Conservation (phyloP, 331 rosid genomes). For the Saraca asoca region DNA sequence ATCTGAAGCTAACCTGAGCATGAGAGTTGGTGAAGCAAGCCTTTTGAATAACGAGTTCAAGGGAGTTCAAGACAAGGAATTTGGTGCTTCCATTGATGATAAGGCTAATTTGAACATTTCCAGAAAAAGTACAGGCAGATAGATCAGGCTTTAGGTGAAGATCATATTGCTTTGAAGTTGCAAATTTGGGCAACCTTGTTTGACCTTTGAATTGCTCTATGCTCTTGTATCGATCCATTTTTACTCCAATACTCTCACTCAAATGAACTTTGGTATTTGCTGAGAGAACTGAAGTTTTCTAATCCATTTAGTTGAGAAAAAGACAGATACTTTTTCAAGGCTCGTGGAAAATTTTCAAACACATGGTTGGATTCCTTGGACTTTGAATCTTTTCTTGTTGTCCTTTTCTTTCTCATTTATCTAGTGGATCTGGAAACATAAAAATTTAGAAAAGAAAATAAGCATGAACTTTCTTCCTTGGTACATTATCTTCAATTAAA, state of each 20-base stretch:
- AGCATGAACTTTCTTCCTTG: too few species aligned
- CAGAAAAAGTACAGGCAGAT: constrained; percentile 51
- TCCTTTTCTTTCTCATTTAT: too few species aligned
- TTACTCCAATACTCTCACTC: constrained; percentile 1
- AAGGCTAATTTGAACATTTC: constrained; percentile 44
- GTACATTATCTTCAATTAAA: too few species aligned
- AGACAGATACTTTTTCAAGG: too few species aligned
- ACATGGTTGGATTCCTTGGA: too few species aligned
- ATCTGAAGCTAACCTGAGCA: constrained; percentile 37
- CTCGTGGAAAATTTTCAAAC: too few species aligned
- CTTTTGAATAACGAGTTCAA: constrained; percentile 50
- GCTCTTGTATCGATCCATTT: constrained; percentile 46
- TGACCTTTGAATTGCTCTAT: constrained; percentile 59
- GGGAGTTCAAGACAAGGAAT: constrained; percentile 55
- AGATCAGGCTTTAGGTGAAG: constrained; percentile 62
- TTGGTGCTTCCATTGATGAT: constrained; percentile 42
- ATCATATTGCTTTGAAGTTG: constrained; percentile 52
- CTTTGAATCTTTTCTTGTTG: too few species aligned
- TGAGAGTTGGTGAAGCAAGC: constrained; percentile 48
- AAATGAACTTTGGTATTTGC: neutral
- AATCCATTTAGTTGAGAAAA: neutral
- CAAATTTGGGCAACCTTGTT: constrained; percentile 55
- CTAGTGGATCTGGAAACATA: neutral
- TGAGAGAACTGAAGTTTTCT: neutral
- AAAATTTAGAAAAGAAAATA: too few species aligned